These are phyloP conservation scores for Juglanconis sp. DNA, from an alignment of 2,329 filamentous ascomycete genomes.

Conservation along the genomic window DNA sequence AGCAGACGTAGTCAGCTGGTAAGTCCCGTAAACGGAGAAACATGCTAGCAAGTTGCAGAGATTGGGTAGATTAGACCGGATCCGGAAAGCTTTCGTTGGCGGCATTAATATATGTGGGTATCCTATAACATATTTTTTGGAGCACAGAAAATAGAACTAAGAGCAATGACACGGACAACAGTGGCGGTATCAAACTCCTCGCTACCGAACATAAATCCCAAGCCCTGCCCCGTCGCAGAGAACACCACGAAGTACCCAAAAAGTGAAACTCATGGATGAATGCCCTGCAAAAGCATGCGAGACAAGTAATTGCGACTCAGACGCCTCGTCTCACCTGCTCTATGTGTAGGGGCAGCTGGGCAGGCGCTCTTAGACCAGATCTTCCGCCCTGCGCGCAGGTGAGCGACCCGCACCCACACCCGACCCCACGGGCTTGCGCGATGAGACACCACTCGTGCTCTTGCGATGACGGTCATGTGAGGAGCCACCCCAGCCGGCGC, in stretches of 20 bases:
- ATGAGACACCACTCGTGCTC: constrained; percentile 2
- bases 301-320: no score
- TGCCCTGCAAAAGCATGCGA: no score
- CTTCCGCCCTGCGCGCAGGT: neutral
- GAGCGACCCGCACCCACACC: neutral
- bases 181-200: no score
- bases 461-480: neutral
- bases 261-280: no score
- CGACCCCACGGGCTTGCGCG: constrained; percentile 12
- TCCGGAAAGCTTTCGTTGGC: neutral
- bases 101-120: neutral
- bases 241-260: no score
- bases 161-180: no score
- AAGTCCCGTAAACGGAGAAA: no score
- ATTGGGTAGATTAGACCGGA: neutral
- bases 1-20: no score
- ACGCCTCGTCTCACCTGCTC: no score
- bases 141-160: neutral
- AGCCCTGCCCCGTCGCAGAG: no score
- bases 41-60: neutral
- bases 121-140: neutral
- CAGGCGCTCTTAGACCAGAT: constrained; percentile 8
- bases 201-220: no score
- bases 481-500: constrained; percentile 22
- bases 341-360: neutral